These are phyloP conservation scores for Trypanosoma platydactyli DNA, from an alignment of 208 protist genomes.

Conservation along the genomic window DNA sequence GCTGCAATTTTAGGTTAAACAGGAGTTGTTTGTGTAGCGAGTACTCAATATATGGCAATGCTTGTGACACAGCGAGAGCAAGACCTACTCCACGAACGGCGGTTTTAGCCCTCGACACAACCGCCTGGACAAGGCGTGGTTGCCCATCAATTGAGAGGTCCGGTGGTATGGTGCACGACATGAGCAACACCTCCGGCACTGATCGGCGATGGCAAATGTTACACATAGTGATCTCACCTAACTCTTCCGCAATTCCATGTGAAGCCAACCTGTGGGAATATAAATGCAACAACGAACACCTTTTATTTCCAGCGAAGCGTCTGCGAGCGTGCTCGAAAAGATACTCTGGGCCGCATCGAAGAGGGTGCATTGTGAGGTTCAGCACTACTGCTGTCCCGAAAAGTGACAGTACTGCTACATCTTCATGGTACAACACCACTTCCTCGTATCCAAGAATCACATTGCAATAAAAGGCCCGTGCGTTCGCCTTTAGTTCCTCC, in stretches of 20 bases:
- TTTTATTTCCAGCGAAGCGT: constrained; percentile 38
- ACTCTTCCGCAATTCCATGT: constrained; percentile 29
- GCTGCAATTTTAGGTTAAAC: constrained; percentile 76
- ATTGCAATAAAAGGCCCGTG: constrained; percentile 88
- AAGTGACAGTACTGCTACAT: constrained; percentile 84
- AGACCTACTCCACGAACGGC: constrained; percentile 72
- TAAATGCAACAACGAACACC: constrained; percentile 72
- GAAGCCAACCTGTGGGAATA: constrained; percentile 24
- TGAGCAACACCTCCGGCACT: constrained; percentile 81
- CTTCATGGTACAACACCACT: constrained; percentile 78
- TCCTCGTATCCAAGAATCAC: constrained; percentile 91
- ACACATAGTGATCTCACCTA: constrained; percentile 54
- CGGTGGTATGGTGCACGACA: constrained; percentile 75
- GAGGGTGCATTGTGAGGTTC: constrained; percentile 47
- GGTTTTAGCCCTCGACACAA: constrained; percentile 66
- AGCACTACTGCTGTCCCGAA: constrained; percentile 90
- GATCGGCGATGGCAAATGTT: constrained; percentile 62
- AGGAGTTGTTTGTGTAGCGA: constrained; percentile 90
- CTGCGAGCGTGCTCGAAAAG: constrained; percentile 54
- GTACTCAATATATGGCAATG: constrained; percentile 89
- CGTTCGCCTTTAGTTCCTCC: constrained; percentile 89
- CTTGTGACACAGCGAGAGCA: constrained; percentile 79
- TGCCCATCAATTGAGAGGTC: constrained; percentile 60
- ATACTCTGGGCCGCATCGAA: constrained; percentile 68
- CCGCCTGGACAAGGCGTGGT: constrained; percentile 76